These are phyloP conservation scores for Euphrasia arctica DNA, from an alignment of 305 asterid species.

Conservation along the genomic window DNA sequence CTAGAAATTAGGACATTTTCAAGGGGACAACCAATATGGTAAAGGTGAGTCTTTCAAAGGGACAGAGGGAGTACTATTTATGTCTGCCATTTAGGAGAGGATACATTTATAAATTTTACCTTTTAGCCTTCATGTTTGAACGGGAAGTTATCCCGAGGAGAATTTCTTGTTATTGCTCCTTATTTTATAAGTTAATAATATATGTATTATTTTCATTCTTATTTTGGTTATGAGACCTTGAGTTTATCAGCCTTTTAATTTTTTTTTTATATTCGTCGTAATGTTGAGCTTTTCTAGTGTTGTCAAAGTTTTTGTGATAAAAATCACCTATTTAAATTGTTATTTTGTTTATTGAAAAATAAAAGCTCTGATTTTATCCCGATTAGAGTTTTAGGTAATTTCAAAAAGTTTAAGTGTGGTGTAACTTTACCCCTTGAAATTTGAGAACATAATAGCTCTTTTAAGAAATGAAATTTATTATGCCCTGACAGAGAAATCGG, in stretches of 20 bases:
- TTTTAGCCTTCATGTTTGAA: no score
- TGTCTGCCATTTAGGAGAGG: no score
- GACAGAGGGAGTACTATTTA: no score
- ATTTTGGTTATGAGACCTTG: no score
- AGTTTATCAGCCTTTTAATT: background rate
- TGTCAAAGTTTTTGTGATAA: slow-evolving; percentile 9
- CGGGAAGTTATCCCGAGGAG: no score
- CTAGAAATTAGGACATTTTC: no score
- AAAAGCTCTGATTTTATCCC: slow-evolving; percentile 10
- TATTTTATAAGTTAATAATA: no score
- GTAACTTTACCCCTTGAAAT: background rate
- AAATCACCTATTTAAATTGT: background rate
- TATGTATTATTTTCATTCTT: no score
- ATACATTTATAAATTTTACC: no score
- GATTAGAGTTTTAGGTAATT: slow-evolving; percentile 11
- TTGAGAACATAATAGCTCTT: slow-evolving; percentile 3
- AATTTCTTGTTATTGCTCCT: background rate
- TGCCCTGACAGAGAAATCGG: background rate
- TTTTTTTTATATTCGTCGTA: background rate
- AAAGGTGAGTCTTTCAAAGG: no score
- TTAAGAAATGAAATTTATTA: slow-evolving; percentile 10
- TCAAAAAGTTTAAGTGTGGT: background rate
- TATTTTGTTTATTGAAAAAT: background rate
- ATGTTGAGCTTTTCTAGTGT: slow-evolving; percentile 6
- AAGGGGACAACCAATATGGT: no score